These are phyloP conservation scores for Cyphellophora attinorum DNA, from an alignment of 2,329 filamentous ascomycete genomes.

Conservation along the genomic window DNA sequence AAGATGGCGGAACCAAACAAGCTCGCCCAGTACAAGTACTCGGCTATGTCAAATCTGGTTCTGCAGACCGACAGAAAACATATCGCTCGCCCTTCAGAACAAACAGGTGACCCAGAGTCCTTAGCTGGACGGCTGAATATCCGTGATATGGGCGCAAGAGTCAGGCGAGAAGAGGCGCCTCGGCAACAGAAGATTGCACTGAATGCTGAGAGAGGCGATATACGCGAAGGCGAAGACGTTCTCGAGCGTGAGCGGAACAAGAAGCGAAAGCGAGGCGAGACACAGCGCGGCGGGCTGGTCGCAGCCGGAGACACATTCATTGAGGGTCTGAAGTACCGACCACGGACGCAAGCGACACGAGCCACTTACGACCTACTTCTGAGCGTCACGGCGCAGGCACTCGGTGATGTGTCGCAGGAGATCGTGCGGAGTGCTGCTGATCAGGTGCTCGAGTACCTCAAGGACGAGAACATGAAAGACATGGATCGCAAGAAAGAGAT, in stretches of 20 bases:
- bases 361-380: slow-evolving; percentile 92
- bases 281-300: slow-evolving; percentile 67
- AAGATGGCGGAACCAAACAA: slow-evolving; percentile 63
- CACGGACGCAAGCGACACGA: slow-evolving; percentile 80
- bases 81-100: slow-evolving; percentile 85
- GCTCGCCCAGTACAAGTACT: slow-evolving; percentile 97
- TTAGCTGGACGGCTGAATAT: slow-evolving; percentile 90
- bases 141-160: slow-evolving; percentile 83
- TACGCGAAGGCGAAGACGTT: slow-evolving; percentile 75
- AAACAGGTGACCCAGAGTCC: slow-evolving; percentile 94
- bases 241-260: slow-evolving; percentile 77
- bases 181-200: slow-evolving; percentile 68
- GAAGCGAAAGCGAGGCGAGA: slow-evolving; percentile 64
- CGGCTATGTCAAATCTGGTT: slow-evolving; percentile 99
- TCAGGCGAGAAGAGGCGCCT: slow-evolving; percentile 68
- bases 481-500: slow-evolving; percentile 98
- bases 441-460: slow-evolving; percentile 79
- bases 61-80: slow-evolving; percentile 98
- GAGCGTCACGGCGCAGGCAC: slow-evolving; percentile 74
- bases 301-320: slow-evolving; percentile 78
- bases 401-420: slow-evolving; percentile 88
- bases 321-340: slow-evolving; percentile 85
- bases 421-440: slow-evolving; percentile 91
- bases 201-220: slow-evolving; percentile 60
- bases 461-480: slow-evolving; percentile 92